Evolutionary conservation across 768 basidiomycete species (phyloP), one percentile per base, ranked within the genome.

Genomic region (Dictyophora rubrovolvata): DNA sequence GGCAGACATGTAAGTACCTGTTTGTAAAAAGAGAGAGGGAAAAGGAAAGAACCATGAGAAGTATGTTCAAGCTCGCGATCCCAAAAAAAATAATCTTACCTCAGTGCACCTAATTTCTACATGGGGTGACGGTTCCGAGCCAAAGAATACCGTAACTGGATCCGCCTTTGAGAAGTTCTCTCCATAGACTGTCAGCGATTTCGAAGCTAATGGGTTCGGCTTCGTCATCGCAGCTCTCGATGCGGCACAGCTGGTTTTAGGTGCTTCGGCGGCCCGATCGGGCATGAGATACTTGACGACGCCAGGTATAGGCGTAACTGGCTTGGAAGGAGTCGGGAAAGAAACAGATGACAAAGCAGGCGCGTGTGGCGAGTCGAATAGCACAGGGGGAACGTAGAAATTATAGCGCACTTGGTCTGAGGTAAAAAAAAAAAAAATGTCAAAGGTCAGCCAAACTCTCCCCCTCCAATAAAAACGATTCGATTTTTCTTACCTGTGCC

Each of bases 251-350:
- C 83, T 83, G 37, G 81, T 74, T 71, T 91, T 91, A 12, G 89
- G 88, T 14, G 78, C 84, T 70, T 92, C 89, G 6, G 87, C 80
- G 37, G 89, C 89, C 59, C 89, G 86, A 68, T 93, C 89, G 42
- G 89, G 89, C 35, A 89, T 89, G 48, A 93, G 84, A 73, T 91
- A 93, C 76, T 93, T 93, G 65, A 92, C 88, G 59, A 93, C 87
- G 59, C 78, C 82, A 12, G 90, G 90, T 77, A 89, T 87, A 1
- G 89, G 87, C 17, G 92, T 92, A 61, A 93, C 82, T 10, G 87
- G 86, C 67, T 89, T 89, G 35, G 83, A 81, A 17, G 89, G 87
- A 59, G 87, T 81, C 34, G 87, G 86, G 78, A 85, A 90, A 20
- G 87, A 85, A 6, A 82, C 79, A 8, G 77, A 83, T 18, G 59